These are phyloP conservation scores for Rhodofomes roseus DNA, from an alignment of 1,284 basidiomycete species.

Conservation along the genomic window DNA sequence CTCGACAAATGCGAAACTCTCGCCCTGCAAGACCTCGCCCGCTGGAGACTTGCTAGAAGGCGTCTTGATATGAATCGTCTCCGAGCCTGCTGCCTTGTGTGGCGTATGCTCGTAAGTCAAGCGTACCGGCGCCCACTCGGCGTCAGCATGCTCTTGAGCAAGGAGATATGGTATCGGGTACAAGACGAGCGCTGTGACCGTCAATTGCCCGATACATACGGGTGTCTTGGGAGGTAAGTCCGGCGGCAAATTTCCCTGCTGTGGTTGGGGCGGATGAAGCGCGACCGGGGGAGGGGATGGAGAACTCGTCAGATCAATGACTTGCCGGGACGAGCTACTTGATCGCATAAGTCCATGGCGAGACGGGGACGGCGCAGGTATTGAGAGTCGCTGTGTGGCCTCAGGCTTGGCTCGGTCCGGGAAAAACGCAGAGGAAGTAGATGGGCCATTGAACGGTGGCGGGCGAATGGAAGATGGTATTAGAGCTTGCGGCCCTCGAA, in stretches of 20 bases:
- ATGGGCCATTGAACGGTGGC: constrained; percentile 24
- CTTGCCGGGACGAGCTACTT: constrained; percentile 33
- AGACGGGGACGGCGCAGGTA: constrained; percentile 1
- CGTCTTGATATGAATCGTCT: constrained; percentile 80
- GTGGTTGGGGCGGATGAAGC: constrained; percentile 14
- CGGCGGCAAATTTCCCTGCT: constrained; percentile 19
- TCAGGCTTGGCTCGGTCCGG: constrained; percentile 18
- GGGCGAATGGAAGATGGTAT: constrained; percentile 17
- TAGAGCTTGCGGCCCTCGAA: constrained; percentile 9
- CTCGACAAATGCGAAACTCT: constrained; percentile 84
- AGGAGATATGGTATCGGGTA: constrained; percentile 79
- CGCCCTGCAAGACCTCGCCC: constrained; percentile 51
- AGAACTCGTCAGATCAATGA: constrained; percentile 76
- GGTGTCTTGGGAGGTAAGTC: constrained; percentile 72
- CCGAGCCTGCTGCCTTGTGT: constrained; percentile 52
- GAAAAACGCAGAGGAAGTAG: constrained; percentile 31
- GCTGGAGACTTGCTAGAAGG: constrained; percentile 47
- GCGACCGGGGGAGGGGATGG: constrained; percentile 62
- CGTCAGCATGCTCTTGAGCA: constrained; percentile 43
- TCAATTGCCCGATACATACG: constrained; percentile 86
- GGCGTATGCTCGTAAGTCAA: constrained; percentile 68
- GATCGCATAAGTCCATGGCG: not conserved
- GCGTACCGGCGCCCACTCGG: constrained; percentile 77
- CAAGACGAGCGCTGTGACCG: constrained; percentile 78
- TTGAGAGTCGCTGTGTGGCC: constrained; percentile 21